Evolutionary conservation across 257 asterid genomes (phyloP).

Genomic region (Ilex aquifolium): DNA sequence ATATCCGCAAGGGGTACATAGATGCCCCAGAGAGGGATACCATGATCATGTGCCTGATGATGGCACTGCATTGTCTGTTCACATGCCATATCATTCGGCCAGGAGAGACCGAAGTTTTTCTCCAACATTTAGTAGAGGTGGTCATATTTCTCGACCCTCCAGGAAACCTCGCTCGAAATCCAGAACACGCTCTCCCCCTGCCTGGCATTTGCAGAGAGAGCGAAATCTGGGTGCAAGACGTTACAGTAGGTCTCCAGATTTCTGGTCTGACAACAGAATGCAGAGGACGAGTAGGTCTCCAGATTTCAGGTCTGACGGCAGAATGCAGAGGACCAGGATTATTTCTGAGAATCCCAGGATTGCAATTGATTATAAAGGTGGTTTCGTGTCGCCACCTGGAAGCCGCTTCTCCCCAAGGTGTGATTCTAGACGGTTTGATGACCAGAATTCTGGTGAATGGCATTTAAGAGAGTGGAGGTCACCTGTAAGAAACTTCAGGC

Average conservation of each 20-base stretch:
- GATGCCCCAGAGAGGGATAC: background rate
- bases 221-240: conserved; percentile 34
- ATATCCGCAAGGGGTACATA: background rate
- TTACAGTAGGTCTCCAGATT: conserved; percentile 61
- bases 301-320: no score
- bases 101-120: background rate
- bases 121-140: conserved; percentile 20
- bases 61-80: background rate
- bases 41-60: background rate
- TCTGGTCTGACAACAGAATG: conserved; percentile 48
- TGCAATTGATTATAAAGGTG: conserved; percentile 36
- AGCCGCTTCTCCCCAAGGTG: conserved; percentile 46
- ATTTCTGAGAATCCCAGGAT: background rate
- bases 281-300: conserved; percentile 42
- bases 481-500: conserved; percentile 40
- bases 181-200: conserved; percentile 68
- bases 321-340: conserved; percentile 33
- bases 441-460: conserved; percentile 31
- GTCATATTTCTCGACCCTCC: conserved; percentile 21
- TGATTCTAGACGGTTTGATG: conserved; percentile 40
- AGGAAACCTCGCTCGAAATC: conserved; percentile 77
- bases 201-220: conserved; percentile 55
- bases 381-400: conserved; percentile 45
- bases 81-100: background rate
- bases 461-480: conserved; percentile 46